These are phyloP conservation scores for Xylariaceae sp. DNA, from an alignment of 2,329 filamentous ascomycete species.

Conservation along the genomic window DNA sequence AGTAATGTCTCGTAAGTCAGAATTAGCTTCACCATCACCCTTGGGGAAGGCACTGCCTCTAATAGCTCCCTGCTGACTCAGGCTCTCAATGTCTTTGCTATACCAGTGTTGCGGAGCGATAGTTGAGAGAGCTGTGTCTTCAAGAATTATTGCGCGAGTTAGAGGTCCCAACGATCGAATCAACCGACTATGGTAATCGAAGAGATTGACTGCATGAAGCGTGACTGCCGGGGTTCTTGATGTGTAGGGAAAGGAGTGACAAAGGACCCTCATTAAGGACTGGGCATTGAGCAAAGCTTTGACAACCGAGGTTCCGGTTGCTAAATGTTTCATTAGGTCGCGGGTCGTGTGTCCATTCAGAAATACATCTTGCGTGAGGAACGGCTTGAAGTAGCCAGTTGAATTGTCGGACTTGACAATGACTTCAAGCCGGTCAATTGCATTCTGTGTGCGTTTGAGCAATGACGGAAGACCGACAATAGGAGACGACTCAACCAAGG, in stretches of 20 bases:
- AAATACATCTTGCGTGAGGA: constrained; percentile 44
- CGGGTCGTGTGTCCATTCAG: constrained; percentile 28
- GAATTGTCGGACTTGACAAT: constrained; percentile 51
- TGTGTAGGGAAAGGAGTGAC: constrained; percentile 66
- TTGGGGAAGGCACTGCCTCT: constrained; percentile 7
- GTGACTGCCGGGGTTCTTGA: constrained; percentile 58
- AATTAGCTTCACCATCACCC: constrained; percentile 6
- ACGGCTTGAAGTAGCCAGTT: constrained; percentile 64
- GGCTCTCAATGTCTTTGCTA: constrained; percentile 24
- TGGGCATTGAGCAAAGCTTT: constrained; percentile 75
- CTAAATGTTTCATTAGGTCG: constrained; percentile 39
- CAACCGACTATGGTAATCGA: constrained; percentile 73
- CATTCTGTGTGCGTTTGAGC: constrained; percentile 64
- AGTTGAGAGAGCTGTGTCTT: constrained; percentile 71
- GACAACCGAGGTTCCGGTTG: constrained; percentile 66
- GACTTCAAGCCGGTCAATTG: constrained; percentile 61
- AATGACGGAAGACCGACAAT: constrained; percentile 77
- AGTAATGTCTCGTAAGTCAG: constrained; percentile 27
- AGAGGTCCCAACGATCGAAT: constrained; percentile 71
- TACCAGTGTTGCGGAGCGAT: constrained; percentile 66
- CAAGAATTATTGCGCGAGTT: constrained; percentile 73
- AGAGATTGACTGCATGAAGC: constrained; percentile 73
- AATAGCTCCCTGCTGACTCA: constrained; percentile 16
- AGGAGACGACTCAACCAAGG: constrained; percentile 74
- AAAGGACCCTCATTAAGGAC: constrained; percentile 68